A percentile compares a stretch with the other conserved stretches of the same genome.
Conservation (phyloP, 495 filamentous ascomycete genomes). For the Cairneyella variabilis region DNA sequence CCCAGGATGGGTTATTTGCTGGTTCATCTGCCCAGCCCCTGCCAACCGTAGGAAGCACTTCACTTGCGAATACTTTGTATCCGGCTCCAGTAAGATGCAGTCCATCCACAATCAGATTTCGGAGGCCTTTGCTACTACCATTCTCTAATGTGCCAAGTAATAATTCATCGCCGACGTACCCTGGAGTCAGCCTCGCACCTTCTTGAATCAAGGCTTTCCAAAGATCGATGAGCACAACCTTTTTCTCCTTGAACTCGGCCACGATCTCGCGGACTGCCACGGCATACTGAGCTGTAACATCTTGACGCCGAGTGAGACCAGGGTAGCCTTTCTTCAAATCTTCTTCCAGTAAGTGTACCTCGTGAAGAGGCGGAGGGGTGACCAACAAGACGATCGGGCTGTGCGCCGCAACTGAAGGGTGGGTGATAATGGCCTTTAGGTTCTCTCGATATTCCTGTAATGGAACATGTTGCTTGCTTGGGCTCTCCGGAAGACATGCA, state of each 20-base stretch:
- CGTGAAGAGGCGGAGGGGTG: slow-evolving; percentile 64
- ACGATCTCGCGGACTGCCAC: slow-evolving; percentile 48
- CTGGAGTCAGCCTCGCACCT: slow-evolving; percentile 31
- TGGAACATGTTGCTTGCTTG: slow-evolving; percentile 56
- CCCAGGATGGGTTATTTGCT: slow-evolving; percentile 27
- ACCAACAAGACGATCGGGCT: slow-evolving; percentile 58
- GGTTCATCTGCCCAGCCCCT: slow-evolving; percentile 31
- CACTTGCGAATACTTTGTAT: slow-evolving; percentile 44
- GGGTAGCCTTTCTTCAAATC: slow-evolving; percentile 37
- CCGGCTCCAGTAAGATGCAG: slow-evolving; percentile 49
- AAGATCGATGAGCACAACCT: slow-evolving; percentile 62
- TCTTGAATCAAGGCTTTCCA: slow-evolving; percentile 60
- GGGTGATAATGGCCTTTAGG: slow-evolving; percentile 51
- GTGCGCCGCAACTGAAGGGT: slow-evolving; percentile 53
- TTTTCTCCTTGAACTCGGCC: slow-evolving; percentile 56
- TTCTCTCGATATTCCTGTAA: slow-evolving; percentile 57
- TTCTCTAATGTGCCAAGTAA: slow-evolving; percentile 35
- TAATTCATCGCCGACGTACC: slow-evolving; percentile 33
- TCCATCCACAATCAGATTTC: slow-evolving; percentile 47
- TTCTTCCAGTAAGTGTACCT: slow-evolving; percentile 43
- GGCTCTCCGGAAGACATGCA: slow-evolving; percentile 47
- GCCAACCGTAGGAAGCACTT: slow-evolving; percentile 38
- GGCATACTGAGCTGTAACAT: slow-evolving; percentile 54
- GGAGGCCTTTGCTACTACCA: slow-evolving; percentile 41
- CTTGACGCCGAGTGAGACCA: slow-evolving; percentile 46